Conservation (phyloP, 129 eudicot species). For the Dittrichia graveolens region DNA sequence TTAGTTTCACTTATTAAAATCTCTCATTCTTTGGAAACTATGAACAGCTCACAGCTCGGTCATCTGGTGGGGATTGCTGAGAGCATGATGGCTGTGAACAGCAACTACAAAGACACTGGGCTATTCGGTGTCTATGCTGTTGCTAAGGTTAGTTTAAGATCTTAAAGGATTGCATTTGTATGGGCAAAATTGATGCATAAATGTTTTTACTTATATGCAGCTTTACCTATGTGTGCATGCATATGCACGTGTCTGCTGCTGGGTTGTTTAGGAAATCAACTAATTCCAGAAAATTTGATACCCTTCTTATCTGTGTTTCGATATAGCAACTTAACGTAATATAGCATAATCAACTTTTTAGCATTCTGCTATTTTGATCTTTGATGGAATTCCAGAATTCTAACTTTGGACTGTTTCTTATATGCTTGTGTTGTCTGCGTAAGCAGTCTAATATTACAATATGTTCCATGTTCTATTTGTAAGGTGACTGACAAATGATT, state of each 20-base stretch:
- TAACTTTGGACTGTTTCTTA: too few species aligned
- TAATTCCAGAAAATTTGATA: background rate
- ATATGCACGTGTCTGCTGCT: background rate
- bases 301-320: too few species aligned
- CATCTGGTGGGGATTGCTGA: conserved; percentile 86
- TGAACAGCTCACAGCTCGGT: conserved; percentile 63
- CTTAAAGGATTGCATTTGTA: background rate
- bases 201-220: background rate
- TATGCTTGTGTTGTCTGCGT: too few species aligned
- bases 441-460: too few species aligned
- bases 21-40: conserved; percentile 12
- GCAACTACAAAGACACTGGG: conserved; percentile 88
- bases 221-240: background rate
- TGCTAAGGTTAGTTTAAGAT: conserved; percentile 66
- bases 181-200: background rate
- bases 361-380: too few species aligned
- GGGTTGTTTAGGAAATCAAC: background rate
- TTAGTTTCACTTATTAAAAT: background rate
- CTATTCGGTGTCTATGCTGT: conserved; percentile 85
- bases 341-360: too few species aligned
- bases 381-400: too few species aligned
- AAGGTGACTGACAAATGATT: background rate
- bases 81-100: conserved; percentile 88
- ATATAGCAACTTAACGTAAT: too few species aligned
- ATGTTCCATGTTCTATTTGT: background rate